A percentile compares a stretch with the other conserved stretches of the same genome.
phyloP scores from a whole-genome alignment of 495 filamentous ascomycete genomes.

The Hypoxylon rickii region DNA sequence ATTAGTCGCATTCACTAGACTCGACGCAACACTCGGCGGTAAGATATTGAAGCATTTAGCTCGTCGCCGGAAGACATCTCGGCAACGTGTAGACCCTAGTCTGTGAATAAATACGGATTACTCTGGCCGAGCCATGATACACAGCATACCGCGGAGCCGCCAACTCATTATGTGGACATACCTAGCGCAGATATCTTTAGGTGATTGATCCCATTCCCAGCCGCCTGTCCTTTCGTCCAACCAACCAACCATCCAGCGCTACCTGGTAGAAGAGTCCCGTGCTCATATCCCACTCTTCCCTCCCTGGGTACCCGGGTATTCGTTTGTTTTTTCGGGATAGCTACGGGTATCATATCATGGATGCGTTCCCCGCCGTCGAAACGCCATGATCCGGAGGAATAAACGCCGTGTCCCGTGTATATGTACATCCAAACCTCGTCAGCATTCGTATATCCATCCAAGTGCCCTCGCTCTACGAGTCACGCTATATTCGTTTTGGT shows the following conservation, averaged over 20 bases:
- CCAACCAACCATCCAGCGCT: too few species aligned
- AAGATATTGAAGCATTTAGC: too few species aligned
- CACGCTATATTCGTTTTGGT: too few species aligned
- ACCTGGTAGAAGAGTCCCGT: neutral
- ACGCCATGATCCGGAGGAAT: slow-evolving; percentile 19
- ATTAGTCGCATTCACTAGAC: too few species aligned
- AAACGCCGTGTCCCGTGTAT: slow-evolving; percentile 9
- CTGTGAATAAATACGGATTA: too few species aligned
- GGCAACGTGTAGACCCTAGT: too few species aligned
- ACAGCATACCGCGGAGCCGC: neutral
- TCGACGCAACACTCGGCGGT: too few species aligned
- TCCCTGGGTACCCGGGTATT: neutral
- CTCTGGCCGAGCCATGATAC: neutral
- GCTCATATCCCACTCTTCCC: neutral
- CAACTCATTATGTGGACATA: neutral
- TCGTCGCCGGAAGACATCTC: too few species aligned
- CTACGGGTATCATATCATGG: slow-evolving; percentile 34
- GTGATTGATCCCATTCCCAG: neutral
- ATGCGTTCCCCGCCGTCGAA: slow-evolving; percentile 17
- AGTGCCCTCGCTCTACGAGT: neutral
- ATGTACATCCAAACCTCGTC: too few species aligned
- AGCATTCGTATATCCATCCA: slow-evolving; percentile 3
- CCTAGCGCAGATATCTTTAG: neutral
- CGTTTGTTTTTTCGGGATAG: too few species aligned
- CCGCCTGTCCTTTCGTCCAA: neutral